Evolutionary conservation across 1,284 basidiomycete species (phyloP).

Genomic region (Irpex sp.): DNA sequence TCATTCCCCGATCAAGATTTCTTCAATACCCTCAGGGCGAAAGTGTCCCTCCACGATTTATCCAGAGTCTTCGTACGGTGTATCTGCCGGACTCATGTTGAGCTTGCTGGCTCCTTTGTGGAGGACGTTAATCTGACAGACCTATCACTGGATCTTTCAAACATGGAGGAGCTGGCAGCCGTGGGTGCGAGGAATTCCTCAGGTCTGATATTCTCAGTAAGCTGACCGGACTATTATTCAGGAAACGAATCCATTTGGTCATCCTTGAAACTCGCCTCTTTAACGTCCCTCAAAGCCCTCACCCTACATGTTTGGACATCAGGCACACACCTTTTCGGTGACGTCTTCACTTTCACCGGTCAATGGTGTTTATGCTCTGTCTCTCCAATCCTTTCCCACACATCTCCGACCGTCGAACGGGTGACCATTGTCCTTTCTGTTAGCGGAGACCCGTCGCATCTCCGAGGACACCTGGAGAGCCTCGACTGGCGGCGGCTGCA

Average conservation of each 20-base stretch:
- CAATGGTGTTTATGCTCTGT: constrained; percentile 9
- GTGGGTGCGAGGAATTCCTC: too few relatives aligned
- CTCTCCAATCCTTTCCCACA: not conserved
- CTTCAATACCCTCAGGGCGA: too few relatives aligned
- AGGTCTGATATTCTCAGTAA: too few relatives aligned
- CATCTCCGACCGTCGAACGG: not conserved
- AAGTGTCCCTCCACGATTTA: too few relatives aligned
- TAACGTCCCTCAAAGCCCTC: not conserved
- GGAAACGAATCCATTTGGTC: not conserved
- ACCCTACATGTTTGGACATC: constrained; percentile 4
- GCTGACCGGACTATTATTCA: not conserved
- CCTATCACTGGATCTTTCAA: too few relatives aligned
- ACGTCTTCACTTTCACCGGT: constrained; percentile 7
- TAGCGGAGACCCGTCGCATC: constrained; percentile 1
- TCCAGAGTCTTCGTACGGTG: too few relatives aligned
- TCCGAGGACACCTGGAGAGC: constrained; percentile 2
- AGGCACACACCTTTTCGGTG: constrained; percentile 3
- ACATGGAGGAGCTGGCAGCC: too few relatives aligned
- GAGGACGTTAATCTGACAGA: too few relatives aligned
- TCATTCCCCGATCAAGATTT: too few relatives aligned
- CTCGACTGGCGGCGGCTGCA: constrained; percentile 3
- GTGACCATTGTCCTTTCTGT: not conserved
- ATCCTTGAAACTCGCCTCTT: not conserved
- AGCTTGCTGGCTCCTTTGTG: too few relatives aligned
- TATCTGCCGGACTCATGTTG: too few relatives aligned